Conservation (phyloP, 768 basidiomycete species). For the Trametes punicea region DNA sequence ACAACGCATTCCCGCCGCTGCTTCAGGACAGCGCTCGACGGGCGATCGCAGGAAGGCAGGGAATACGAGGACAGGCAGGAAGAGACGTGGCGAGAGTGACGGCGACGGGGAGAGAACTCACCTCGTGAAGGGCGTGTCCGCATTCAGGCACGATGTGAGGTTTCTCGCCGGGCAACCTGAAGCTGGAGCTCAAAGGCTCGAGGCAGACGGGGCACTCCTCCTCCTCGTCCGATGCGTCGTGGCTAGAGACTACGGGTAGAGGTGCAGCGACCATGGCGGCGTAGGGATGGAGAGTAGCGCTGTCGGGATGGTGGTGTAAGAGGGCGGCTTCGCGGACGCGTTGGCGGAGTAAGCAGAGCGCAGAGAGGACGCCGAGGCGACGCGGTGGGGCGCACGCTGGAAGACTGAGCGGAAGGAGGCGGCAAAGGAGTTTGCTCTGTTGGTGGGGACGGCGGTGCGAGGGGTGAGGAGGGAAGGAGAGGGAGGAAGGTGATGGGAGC, state of each 20-base stretch:
- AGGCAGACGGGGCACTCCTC: conserved; percentile 96
- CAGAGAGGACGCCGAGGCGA: conserved; percentile 49
- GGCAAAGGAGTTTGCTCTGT: conserved; percentile 20
- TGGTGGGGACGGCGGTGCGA: conserved; percentile 7
- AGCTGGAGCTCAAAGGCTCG: conserved; percentile 90
- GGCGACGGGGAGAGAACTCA: conserved; percentile 29
- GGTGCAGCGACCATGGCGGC: conserved; percentile 60
- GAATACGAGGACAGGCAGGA: not conserved
- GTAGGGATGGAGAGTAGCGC: conserved; percentile 47
- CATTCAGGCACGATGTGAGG: conserved; percentile 97
- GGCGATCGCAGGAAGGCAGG: not conserved
- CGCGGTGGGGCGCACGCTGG: conserved; percentile 39
- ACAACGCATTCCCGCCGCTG: not conserved
- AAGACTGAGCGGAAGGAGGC: conserved; percentile 54
- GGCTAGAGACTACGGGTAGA: conserved; percentile 68
- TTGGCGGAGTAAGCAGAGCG: conserved; percentile 43
- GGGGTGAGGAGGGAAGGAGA: conserved; percentile 16
- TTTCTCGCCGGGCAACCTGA: conserved; percentile 92
- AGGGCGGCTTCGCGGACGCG: conserved; percentile 20
- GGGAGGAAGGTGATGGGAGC: conserved; percentile 23
- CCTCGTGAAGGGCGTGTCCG: conserved; percentile 96
- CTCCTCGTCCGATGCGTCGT: conserved; percentile 62
- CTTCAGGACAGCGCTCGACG: not conserved
- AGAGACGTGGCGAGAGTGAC: not conserved
- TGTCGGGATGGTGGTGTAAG: conserved; percentile 39